Evolutionary conservation across 208 protist genomes (phyloP).

Genomic region (Leishmania tarentolae): DNA sequence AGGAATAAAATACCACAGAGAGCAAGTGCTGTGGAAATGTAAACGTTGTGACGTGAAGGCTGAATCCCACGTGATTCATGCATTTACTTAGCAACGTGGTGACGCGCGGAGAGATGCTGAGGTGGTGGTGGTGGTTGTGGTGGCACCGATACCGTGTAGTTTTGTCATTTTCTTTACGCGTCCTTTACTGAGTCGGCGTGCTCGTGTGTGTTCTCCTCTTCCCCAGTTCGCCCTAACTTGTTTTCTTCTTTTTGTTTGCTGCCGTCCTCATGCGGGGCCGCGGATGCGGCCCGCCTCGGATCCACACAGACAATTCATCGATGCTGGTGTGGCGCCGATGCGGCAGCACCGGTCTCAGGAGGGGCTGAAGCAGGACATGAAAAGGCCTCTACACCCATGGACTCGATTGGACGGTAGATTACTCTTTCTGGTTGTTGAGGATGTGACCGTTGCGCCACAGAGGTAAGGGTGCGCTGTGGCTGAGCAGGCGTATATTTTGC

Average conservation of each 20-base stretch:
- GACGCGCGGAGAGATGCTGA: too few species aligned
- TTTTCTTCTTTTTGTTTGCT: background rate
- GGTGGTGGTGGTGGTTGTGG: too few species aligned
- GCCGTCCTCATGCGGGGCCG: background rate
- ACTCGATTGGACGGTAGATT: background rate
- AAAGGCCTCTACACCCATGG: background rate
- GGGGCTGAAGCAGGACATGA: background rate
- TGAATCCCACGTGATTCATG: background rate
- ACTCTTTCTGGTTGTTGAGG: background rate
- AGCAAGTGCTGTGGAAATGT: background rate
- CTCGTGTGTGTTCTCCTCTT: background rate
- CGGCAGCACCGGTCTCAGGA: background rate
- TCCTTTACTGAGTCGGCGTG: background rate
- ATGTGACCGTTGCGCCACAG: background rate
- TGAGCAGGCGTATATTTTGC: background rate
- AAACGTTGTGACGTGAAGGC: background rate
- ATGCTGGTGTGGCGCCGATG: background rate
- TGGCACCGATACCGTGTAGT: too few species aligned
- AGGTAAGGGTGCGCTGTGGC: background rate
- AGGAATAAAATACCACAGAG: background rate
- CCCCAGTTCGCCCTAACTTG: background rate
- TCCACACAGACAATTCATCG: background rate
- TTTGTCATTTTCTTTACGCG: background rate
- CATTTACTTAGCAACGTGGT: background rate
- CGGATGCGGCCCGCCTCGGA: background rate